Base-by-base conservation (phyloP, 768 basidiomycete genomes). In the Vishniacozyma victoriae region DNA sequence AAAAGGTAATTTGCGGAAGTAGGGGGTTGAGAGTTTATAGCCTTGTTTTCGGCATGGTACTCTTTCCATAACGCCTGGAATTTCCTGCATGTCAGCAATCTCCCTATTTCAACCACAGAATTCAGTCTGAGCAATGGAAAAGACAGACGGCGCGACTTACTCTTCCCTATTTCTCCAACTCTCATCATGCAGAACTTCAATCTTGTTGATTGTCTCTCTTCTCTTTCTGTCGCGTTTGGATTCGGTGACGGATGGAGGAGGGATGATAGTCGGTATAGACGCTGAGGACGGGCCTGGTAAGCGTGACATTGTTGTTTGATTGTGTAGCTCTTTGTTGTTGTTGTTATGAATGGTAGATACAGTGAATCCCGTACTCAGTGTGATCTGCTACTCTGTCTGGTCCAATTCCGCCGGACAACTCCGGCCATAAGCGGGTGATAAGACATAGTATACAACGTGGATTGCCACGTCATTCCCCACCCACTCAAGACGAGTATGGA, bases 171-270 rank as follows among this genome's bases (percentile, higher is more conserved):
- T 62, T 19, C 69, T 62, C 52, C 72, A 64, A 26, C 71, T 71
- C 44, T 74, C 73, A 25, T 70, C 69, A 46, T 75, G 73, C 15
- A 73, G 59, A 24, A 67, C 58, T 54, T 74, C 68, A n/a, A 76
- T 73, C 51, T 74, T 71, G 49, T 75, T 74, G 36, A 73, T 69
- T 47, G 74, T 74, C 52, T 76, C 75, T 15, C 75, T 46, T 25
- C 75, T 44, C 46, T 75, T 72, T 54, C 72, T 69, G 52, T 75
- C 74, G 18, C 74, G 59, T 57, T 76, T 75, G 38, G 60, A 64
- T 42, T 69, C 65, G 15, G 50, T 26, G 38, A 57, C 51, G 49
- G 55, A 55, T 1, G 66, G 62, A n/a, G n/a, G n/a, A 12, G 66
- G 66, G 35, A 68, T 42, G 46, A 68, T 64, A n/a, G 60, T 55